Evolutionary conservation across 2,329 filamentous ascomycete species (phyloP).

Genomic region (Phaeosphaeria sp.): DNA sequence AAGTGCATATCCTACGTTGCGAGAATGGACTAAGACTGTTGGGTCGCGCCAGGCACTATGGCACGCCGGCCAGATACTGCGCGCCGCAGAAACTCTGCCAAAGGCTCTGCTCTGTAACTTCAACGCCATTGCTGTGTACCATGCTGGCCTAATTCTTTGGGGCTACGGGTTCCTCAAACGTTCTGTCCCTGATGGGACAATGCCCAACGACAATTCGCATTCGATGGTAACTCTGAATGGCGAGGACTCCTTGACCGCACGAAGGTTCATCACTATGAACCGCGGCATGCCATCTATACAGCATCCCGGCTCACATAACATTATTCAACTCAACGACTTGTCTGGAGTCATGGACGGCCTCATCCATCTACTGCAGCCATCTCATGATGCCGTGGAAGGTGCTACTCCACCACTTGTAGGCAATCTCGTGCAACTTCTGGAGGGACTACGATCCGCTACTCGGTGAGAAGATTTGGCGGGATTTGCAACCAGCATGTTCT

Average conservation of each 20-base stretch:
- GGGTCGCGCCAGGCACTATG: constrained; percentile 68
- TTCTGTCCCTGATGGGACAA: constrained; percentile 32
- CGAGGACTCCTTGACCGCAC: constrained; percentile 59
- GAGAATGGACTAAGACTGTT: constrained; percentile 63
- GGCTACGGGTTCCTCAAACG: constrained; percentile 65
- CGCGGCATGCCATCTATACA: constrained; percentile 61
- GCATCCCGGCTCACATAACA: constrained; percentile 25
- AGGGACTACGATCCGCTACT: constrained; percentile 63
- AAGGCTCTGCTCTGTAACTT: constrained; percentile 67
- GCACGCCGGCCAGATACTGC: constrained; percentile 72
- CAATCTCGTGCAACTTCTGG: constrained; percentile 69
- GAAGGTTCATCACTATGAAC: constrained; percentile 64
- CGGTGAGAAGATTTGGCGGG: too few species aligned
- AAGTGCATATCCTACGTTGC: constrained; percentile 63
- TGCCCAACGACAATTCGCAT: constrained; percentile 29
- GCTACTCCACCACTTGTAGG: constrained; percentile 67
- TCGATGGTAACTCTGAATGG: constrained; percentile 60
- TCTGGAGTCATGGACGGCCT: constrained; percentile 65
- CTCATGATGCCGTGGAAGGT: constrained; percentile 40
- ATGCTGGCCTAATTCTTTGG: constrained; percentile 73
- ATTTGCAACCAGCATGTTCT: neutral
- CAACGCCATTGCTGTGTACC: constrained; percentile 71
- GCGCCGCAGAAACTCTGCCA: constrained; percentile 64
- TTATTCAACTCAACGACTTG: constrained; percentile 59
- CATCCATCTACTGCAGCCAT: constrained; percentile 65